Evolutionary conservation across 805 yeast genomes (phyloP), one percentile per base, ranked within the genome.

Genomic region (Barnettozyma sucrosica): DNA sequence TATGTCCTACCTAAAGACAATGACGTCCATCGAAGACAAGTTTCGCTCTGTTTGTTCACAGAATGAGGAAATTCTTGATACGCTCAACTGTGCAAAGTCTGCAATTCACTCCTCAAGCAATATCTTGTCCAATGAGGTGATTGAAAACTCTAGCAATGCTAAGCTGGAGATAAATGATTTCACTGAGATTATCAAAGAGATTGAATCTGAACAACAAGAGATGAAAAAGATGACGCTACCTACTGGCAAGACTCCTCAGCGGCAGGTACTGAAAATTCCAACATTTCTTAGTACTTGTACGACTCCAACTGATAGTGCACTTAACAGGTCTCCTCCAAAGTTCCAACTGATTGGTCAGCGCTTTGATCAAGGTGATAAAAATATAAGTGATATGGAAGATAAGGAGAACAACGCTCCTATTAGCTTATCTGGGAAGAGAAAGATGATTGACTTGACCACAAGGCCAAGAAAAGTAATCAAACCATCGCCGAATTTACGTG

Each of bases 221-320:
- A 56, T 63, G 16, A 54, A 55, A 25, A 54, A 51, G 30, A 47
- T 53, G 13, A 45, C 56, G 3, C 32, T 63, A 11, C 63, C 67
- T 4, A 61, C 65, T 1, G 66, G 66, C 2, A 63, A 63, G 23
- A 63, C 66, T 2, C 67, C 67, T 8, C 51, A 49, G 41, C 47
- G 63, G 38, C 54, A 53, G 13, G 39, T 38, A 1, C 42, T 57
- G 7, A 46, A 36, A 9, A 16, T 58, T 8, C 62, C 63, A 13
- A 26, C 32, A 14, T 49, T 45, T 18, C n/a, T 47, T 7, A 21
- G 36, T 1, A 26, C 34, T 13, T 25, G 25, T 14, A 23, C 42
- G 3, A 21, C 23, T 14, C 23, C 36, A 6, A 19, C 36, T 10
- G 36, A 36, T 19, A 45, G 32, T 34, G 43, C n/a, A 13, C 10